These are phyloP conservation scores for Sequoia sempervirens DNA, from an alignment of 75 land plant species.

Conservation along the genomic window DNA sequence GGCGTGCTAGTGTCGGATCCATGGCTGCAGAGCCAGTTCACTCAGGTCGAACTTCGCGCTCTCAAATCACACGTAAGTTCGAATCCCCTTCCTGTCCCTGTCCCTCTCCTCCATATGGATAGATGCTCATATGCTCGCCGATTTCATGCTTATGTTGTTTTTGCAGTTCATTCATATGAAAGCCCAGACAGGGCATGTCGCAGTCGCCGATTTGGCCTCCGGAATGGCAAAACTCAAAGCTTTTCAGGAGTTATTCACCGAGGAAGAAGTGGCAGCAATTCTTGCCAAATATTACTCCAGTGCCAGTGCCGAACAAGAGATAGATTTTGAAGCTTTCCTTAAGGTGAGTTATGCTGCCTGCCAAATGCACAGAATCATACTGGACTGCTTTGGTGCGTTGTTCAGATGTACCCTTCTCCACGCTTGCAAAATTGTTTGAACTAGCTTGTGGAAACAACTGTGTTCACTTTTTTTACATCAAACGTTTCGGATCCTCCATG, in stretches of 20 bases:
- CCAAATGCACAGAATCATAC: background rate
- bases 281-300: constrained; percentile 29
- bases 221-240: constrained; percentile 61
- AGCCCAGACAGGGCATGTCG: constrained; percentile 47
- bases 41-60: constrained; percentile 66
- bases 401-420: too few species aligned
- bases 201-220: constrained; percentile 41
- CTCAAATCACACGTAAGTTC: constrained; percentile 54
- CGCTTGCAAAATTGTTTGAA: too few species aligned
- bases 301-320: constrained; percentile 36
- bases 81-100: background rate
- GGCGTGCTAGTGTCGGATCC: constrained; percentile 71
- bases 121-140: background rate
- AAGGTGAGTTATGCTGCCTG: constrained; percentile 30
- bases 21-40: constrained; percentile 63
- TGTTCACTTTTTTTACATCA: too few species aligned
- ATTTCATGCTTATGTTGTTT: background rate
- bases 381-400: background rate
- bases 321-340: constrained; percentile 83
- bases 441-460: too few species aligned
- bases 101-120: background rate
- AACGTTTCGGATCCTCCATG: too few species aligned
- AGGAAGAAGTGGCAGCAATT: constrained; percentile 48
- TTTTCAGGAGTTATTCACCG: constrained; percentile 55
- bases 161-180: constrained; percentile 65